Conservation (phyloP, 2,329 filamentous ascomycete species). For the Hymenoscyphus repandus region DNA sequence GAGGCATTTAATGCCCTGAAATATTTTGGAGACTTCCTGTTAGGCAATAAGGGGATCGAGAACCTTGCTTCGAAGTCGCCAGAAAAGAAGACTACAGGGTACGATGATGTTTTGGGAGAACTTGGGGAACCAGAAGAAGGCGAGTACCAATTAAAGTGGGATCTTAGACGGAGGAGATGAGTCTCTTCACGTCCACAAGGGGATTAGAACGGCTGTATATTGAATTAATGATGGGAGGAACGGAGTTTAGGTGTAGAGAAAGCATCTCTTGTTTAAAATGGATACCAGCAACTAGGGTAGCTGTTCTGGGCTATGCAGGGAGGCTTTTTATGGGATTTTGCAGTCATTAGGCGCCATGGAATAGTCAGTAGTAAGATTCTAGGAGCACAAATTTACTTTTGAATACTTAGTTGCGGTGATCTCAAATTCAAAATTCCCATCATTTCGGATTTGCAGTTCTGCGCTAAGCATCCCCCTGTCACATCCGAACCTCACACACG, state of each 20-base stretch:
- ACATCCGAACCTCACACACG: too few relatives aligned
- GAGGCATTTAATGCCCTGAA: slow-evolving; percentile 80
- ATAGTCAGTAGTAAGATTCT: too few relatives aligned
- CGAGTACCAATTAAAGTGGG: slow-evolving; percentile 22
- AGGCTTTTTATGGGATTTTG: too few relatives aligned
- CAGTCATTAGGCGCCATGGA: too few relatives aligned
- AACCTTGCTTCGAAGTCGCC: neutral
- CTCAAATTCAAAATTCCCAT: too few relatives aligned
- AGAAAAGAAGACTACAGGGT: neutral
- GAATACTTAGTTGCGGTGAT: too few relatives aligned
- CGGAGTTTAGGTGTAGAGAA: neutral
- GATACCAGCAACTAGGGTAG: neutral
- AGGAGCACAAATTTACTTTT: too few relatives aligned
- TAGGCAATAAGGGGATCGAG: slow-evolving; percentile 65
- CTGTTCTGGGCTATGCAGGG: too few relatives aligned
- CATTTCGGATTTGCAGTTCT: too few relatives aligned
- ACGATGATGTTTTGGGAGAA: neutral
- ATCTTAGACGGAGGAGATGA: slow-evolving; percentile 19
- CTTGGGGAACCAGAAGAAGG: slow-evolving; percentile 6
- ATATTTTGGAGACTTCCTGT: slow-evolving; percentile 76
- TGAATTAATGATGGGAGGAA: too few relatives aligned
- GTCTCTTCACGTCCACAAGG: neutral
- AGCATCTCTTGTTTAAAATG: neutral
- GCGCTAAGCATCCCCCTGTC: too few relatives aligned
- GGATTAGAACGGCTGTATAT: too few relatives aligned